Evolutionary conservation across 306 rosid species (phyloP).

Genomic region (Purshia tridentata): DNA sequence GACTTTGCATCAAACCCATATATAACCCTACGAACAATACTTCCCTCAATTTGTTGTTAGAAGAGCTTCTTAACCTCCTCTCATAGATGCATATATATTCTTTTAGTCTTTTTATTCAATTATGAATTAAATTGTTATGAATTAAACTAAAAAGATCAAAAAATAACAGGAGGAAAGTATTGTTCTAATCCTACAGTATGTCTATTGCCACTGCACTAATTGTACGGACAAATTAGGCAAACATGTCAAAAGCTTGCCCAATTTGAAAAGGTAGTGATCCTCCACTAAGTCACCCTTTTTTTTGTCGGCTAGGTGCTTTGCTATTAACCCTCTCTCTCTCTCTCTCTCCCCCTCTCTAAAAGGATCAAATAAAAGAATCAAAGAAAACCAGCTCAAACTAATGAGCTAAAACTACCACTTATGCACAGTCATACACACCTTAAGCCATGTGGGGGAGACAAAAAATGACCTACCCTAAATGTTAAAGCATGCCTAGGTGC

Average conservation of each 20-base stretch:
- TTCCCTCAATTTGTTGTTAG: too few relatives aligned
- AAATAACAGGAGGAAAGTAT: too few relatives aligned
- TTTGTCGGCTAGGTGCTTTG: conserved; percentile 42
- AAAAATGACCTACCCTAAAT: conserved; percentile 32
- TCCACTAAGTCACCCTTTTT: conserved; percentile 40
- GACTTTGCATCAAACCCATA: conserved; percentile 22
- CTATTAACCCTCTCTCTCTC: conserved; percentile 11
- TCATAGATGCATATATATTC: too few relatives aligned
- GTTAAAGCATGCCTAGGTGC: conserved; percentile 17
- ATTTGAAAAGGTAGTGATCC: conserved; percentile 48
- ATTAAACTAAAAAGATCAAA: too few relatives aligned
- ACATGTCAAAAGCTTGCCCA: conserved; percentile 27
- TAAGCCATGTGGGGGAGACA: conserved; percentile 38
- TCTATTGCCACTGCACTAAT: conserved; percentile 18
- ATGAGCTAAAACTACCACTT: not conserved
- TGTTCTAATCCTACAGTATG: too few relatives aligned
- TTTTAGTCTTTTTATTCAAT: too few relatives aligned
- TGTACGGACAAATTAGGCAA: conserved; percentile 46
- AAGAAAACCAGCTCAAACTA: conserved; percentile 2
- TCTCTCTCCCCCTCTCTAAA: not conserved
- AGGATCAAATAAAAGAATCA: not conserved
- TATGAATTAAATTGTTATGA: too few relatives aligned
- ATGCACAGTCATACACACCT: not conserved
- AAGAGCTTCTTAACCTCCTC: too few relatives aligned
- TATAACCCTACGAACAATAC: too few relatives aligned